Conservation (phyloP, 1,284 basidiomycete genomes). For the Ustilago bromivora region DNA sequence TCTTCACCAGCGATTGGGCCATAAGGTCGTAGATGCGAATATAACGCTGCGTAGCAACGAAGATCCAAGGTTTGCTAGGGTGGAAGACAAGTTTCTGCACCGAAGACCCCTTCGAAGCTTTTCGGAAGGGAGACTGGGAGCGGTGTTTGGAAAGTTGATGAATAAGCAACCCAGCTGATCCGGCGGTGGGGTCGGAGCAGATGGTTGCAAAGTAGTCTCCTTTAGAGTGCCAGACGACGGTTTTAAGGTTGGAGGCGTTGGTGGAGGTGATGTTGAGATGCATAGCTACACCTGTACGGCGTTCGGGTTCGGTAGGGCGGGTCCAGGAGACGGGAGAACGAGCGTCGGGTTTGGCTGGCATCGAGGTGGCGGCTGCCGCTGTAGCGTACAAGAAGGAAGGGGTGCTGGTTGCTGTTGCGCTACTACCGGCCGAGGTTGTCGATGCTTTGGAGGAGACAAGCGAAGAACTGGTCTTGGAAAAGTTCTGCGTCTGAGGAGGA, state of each 20-base stretch:
- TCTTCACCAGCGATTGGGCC: constrained; percentile 92
- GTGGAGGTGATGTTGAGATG: constrained; percentile 51
- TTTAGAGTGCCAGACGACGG: constrained; percentile 90
- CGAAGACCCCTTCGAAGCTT: constrained; percentile 80
- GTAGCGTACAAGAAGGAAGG: constrained; percentile 60
- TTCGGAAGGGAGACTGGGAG: constrained; percentile 97
- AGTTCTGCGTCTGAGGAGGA: constrained; percentile 73
- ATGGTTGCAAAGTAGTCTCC: constrained; percentile 97
- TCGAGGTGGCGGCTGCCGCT: constrained; percentile 48
- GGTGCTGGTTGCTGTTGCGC: constrained; percentile 54
- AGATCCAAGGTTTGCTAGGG: constrained; percentile 92
- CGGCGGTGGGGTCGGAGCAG: constrained; percentile 72
- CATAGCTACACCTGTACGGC: constrained; percentile 72
- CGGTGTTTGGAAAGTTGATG: constrained; percentile 93
- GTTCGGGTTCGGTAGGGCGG: constrained; percentile 72
- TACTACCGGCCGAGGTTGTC: constrained; percentile 54
- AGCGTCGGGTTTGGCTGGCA: constrained; percentile 38
- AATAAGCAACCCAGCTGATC: constrained; percentile 85
- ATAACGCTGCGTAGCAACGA: constrained; percentile 98
- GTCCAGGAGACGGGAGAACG: constrained; percentile 72
- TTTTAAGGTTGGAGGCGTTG: constrained; percentile 80
- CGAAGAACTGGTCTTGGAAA: constrained; percentile 71
- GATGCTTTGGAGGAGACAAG: constrained; percentile 67
- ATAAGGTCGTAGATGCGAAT: constrained; percentile 94
- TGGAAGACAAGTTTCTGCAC: constrained; percentile 96